phyloP scores from a whole-genome alignment of 257 asterid species.

The Eucommia ulmoides region DNA sequence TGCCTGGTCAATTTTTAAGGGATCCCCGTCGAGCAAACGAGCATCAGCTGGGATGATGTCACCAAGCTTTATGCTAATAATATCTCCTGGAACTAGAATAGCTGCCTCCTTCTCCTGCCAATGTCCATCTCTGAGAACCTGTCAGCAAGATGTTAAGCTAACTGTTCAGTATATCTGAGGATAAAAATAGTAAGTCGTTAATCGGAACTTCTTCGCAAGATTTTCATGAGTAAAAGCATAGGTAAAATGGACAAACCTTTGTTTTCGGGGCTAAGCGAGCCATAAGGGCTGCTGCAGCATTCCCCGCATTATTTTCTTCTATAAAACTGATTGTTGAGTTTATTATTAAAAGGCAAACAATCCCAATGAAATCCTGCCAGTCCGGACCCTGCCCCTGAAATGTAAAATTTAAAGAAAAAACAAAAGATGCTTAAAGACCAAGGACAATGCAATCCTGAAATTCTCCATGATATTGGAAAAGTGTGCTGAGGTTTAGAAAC shows the following conservation, averaged over 20 bases:
- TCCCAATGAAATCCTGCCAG: slow-evolving; percentile 18
- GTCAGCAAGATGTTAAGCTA: background rate
- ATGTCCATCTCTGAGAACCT: slow-evolving; percentile 19
- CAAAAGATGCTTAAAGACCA: background rate
- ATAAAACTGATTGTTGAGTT: slow-evolving; percentile 18
- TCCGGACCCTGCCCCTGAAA: slow-evolving; percentile 20
- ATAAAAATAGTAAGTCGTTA: background rate
- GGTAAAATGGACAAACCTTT: slow-evolving; percentile 6
- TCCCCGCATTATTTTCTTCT: slow-evolving; percentile 22
- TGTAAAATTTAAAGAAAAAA: background rate
- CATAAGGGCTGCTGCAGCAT: slow-evolving; percentile 27
- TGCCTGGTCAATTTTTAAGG: slow-evolving; percentile 21
- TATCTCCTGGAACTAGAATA: slow-evolving; percentile 19
- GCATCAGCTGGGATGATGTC: slow-evolving; percentile 26
- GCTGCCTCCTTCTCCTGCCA: slow-evolving; percentile 19
- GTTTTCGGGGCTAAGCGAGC: slow-evolving; percentile 19
- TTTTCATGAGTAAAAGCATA: background rate
- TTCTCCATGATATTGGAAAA: background rate
- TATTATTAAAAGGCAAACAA: slow-evolving; percentile 12
- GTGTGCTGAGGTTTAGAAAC: slow-evolving; percentile 5
- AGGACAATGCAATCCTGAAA: background rate
- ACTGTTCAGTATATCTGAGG: background rate
- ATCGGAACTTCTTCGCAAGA: background rate
- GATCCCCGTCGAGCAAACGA: slow-evolving; percentile 18
- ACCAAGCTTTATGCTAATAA: slow-evolving; percentile 21